phyloP scores from a whole-genome alignment of 441 rosid genomes.

The Omphalea diandra region DNA sequence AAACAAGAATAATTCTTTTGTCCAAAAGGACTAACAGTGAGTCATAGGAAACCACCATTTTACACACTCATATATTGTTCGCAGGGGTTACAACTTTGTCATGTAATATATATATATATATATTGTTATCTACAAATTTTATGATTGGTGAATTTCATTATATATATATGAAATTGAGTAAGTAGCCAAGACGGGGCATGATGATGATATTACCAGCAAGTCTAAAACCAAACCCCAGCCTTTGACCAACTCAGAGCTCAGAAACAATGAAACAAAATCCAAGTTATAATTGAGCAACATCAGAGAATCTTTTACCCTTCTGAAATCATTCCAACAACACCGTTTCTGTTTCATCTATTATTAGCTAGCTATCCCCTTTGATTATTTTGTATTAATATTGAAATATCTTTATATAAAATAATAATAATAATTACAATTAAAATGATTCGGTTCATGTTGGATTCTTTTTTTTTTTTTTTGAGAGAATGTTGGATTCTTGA shows the following conservation, averaged over 20 bases:
- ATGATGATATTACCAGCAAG: slow-evolving; percentile 20
- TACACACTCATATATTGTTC: too few relatives aligned
- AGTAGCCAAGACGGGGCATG: slow-evolving; percentile 1
- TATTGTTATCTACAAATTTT: too few relatives aligned
- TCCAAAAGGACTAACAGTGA: neutral
- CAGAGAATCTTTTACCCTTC: slow-evolving; percentile 43
- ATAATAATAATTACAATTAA: too few relatives aligned
- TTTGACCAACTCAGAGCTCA: slow-evolving; percentile 52
- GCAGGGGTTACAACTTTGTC: too few relatives aligned
- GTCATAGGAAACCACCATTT: neutral
- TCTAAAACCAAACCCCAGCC: slow-evolving; percentile 33
- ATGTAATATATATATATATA: too few relatives aligned
- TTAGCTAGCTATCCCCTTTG: too few relatives aligned
- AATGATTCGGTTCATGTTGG: neutral
- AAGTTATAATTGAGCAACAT: slow-evolving; percentile 32
- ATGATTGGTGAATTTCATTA: too few relatives aligned
- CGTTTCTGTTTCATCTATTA: too few relatives aligned
- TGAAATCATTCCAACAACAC: neutral
- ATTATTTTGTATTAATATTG: neutral
- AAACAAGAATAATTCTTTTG: neutral
- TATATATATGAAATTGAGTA: too few relatives aligned
- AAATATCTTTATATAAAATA: too few relatives aligned
- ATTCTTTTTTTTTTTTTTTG: too few relatives aligned
- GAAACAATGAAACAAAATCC: slow-evolving; percentile 33
- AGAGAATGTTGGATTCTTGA: too few relatives aligned